A percentile compares a stretch with the other conserved stretches of the same genome.
Evolutionary conservation across 371 early-diverging fungal species (phyloP).

Genomic region (Dinochytrium kinnereticum): DNA sequence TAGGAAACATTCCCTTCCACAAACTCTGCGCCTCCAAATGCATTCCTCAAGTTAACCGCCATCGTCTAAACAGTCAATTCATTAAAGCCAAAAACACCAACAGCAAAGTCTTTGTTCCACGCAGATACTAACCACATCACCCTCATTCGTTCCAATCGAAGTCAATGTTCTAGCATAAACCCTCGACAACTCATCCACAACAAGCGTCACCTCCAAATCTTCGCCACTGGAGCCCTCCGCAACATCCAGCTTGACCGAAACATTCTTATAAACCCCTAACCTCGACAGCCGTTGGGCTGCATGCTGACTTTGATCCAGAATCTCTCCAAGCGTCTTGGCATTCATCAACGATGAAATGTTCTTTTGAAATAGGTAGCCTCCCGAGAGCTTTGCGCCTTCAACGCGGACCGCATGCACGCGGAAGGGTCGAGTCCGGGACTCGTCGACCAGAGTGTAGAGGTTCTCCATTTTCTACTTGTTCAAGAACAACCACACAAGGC

Average conservation of each 20-base stretch:
- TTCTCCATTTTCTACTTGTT: not conserved
- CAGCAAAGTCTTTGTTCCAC: not conserved
- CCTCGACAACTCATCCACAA: slow-evolving; percentile 72
- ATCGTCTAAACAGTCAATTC: slow-evolving; percentile 35
- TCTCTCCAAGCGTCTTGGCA: slow-evolving; percentile 69
- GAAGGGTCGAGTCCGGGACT: slow-evolving; percentile 23
- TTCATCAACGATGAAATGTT: slow-evolving; percentile 41
- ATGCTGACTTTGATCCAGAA: slow-evolving; percentile 65
- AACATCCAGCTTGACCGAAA: slow-evolving; percentile 70
- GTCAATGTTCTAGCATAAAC: slow-evolving; percentile 80
- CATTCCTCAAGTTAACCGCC: slow-evolving; percentile 72
- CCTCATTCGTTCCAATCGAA: slow-evolving; percentile 82
- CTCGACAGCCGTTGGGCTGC: slow-evolving; percentile 67
- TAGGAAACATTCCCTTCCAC: slow-evolving; percentile 69
- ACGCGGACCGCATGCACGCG: slow-evolving; percentile 39
- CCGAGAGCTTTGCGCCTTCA: slow-evolving; percentile 41
- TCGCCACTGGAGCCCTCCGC: slow-evolving; percentile 48
- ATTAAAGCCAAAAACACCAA: not conserved
- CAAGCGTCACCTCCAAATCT: slow-evolving; percentile 69
- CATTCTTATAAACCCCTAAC: slow-evolving; percentile 76
- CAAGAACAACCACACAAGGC: not conserved
- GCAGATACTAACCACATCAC: slow-evolving; percentile 65
- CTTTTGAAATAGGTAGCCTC: slow-evolving; percentile 26
- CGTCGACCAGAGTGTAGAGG: slow-evolving; percentile 15
- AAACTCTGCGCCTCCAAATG: slow-evolving; percentile 84